Evolutionary conservation across 768 basidiomycete genomes (phyloP).

Genomic region (Xanthoconium purpureum): DNA sequence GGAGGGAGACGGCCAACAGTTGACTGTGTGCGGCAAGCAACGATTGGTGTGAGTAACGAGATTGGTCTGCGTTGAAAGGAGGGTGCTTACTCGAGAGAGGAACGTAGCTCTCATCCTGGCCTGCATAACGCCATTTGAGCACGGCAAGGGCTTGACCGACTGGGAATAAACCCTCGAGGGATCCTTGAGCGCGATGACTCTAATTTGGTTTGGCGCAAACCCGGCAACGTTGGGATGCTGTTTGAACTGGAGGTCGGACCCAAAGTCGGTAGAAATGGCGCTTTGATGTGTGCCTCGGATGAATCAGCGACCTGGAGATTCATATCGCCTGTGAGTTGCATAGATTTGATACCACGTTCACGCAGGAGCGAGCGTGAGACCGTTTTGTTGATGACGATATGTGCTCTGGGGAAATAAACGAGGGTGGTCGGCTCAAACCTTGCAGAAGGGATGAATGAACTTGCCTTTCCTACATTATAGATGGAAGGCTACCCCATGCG

Average conservation of each 20-base stretch:
- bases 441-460: background rate
- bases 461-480: slow-evolving; percentile 76
- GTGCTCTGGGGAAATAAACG: slow-evolving; percentile 56
- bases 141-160: slow-evolving; percentile 84
- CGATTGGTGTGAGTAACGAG: background rate
- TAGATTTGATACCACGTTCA: slow-evolving; percentile 85
- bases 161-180: slow-evolving; percentile 78
- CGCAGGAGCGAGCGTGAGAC: slow-evolving; percentile 78
- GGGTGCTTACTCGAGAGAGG: slow-evolving; percentile 63
- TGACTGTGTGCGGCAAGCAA: slow-evolving; percentile 53
- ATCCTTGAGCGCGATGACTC: slow-evolving; percentile 57
- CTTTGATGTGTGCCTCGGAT: slow-evolving; percentile 63
- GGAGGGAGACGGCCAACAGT: slow-evolving; percentile 93
- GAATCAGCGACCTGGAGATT: slow-evolving; percentile 84
- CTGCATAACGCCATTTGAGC: slow-evolving; percentile 87
- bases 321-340: slow-evolving; percentile 95
- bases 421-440: background rate
- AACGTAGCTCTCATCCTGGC: slow-evolving; percentile 87
- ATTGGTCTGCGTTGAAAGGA: background rate
- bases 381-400: slow-evolving; percentile 81
- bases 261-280: slow-evolving; percentile 56
- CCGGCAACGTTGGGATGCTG: slow-evolving; percentile 95
- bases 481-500: slow-evolving; percentile 64
- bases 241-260: slow-evolving; percentile 84
- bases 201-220: slow-evolving; percentile 63